Evolutionary conservation across 2,329 filamentous ascomycete genomes (phyloP).

Genomic region (Diaporthe sp.): DNA sequence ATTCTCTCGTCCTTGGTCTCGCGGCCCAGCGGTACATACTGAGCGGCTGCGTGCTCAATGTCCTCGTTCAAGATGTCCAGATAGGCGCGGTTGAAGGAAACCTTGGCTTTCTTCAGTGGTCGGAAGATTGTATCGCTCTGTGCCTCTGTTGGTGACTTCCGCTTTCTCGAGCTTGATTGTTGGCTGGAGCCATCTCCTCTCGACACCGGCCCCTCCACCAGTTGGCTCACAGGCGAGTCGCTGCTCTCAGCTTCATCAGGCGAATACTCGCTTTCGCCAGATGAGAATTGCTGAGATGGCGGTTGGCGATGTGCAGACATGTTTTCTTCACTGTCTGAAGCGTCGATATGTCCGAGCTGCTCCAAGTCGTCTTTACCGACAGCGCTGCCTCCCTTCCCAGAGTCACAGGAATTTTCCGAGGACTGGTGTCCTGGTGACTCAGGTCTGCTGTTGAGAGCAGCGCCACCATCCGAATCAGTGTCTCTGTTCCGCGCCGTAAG

Average conservation of each 20-base stretch:
- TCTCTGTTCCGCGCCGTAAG: background rate
- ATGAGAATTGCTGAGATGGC: constrained; percentile 25
- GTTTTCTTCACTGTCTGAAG: background rate
- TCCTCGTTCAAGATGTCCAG: constrained; percentile 69
- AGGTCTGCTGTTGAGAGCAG: background rate
- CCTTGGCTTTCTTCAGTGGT: constrained; percentile 62
- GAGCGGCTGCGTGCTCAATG: constrained; percentile 66
- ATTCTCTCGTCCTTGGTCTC: constrained; percentile 44
- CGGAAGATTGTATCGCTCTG: constrained; percentile 23
- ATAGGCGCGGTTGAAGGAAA: constrained; percentile 61
- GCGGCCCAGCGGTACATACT: constrained; percentile 47
- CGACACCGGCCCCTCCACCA: background rate
- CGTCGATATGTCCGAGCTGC: background rate
- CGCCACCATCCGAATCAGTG: background rate
- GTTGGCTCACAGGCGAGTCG: background rate
- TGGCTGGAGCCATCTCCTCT: background rate
- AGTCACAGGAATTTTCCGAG: background rate
- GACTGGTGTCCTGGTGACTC: background rate
- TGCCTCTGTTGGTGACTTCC: constrained; percentile 25
- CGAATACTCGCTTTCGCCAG: constrained; percentile 8
- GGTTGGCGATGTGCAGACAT: constrained; percentile 1
- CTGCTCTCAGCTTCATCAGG: constrained; percentile 6
- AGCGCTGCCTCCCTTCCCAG: background rate
- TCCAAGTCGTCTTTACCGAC: background rate
- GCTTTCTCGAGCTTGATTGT: constrained; percentile 3